These are phyloP conservation scores for Amanita pallidorosea DNA, from an alignment of 768 basidiomycete species.

Conservation along the genomic window DNA sequence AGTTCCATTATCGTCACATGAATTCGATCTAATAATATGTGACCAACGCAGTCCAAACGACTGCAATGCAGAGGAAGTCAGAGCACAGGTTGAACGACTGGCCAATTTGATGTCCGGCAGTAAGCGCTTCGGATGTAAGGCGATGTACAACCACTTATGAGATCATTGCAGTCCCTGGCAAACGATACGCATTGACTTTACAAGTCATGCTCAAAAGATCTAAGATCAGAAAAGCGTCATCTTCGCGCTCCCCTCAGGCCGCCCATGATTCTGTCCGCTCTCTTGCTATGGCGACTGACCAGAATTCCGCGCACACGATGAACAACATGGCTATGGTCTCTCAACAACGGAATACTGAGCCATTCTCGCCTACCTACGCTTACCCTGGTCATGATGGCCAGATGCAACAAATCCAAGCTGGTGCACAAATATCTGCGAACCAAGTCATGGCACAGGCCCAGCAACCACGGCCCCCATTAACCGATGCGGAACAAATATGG, in stretches of 20 bases:
- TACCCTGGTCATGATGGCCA: constrained; percentile 18
- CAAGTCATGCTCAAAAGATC: constrained; percentile 81
- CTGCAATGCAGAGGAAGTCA: constrained; percentile 65
- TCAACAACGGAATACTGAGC: constrained; percentile 33
- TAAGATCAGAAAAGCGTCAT: constrained; percentile 47
- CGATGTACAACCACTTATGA: background rate
- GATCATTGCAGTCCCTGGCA: constrained; percentile 66
- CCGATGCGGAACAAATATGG: constrained; percentile 62
- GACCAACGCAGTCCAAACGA: constrained; percentile 59
- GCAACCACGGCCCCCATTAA: constrained; percentile 13
- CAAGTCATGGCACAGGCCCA: constrained; percentile 15
- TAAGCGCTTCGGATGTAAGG: constrained; percentile 23
- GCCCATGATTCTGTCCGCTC: constrained; percentile 44
- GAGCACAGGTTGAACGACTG: constrained; percentile 68
- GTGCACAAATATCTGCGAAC: constrained; percentile 14
- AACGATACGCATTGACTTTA: constrained; percentile 83
- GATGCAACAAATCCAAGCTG: constrained; percentile 15
- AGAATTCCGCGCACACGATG: constrained; percentile 13
- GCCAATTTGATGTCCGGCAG: constrained; percentile 70
- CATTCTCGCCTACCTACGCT: constrained; percentile 51
- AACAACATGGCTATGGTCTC: constrained; percentile 1
- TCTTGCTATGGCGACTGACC: constrained; percentile 25
- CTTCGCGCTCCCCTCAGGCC: constrained; percentile 51
- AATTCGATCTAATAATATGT: constrained; percentile 4
- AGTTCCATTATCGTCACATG: constrained; percentile 16